Percentiles rank a stretch among this genome's conserved stretches.
Conservation (phyloP, 108 stramenopile species). For the Cyclostephanos tholiformis region DNA sequence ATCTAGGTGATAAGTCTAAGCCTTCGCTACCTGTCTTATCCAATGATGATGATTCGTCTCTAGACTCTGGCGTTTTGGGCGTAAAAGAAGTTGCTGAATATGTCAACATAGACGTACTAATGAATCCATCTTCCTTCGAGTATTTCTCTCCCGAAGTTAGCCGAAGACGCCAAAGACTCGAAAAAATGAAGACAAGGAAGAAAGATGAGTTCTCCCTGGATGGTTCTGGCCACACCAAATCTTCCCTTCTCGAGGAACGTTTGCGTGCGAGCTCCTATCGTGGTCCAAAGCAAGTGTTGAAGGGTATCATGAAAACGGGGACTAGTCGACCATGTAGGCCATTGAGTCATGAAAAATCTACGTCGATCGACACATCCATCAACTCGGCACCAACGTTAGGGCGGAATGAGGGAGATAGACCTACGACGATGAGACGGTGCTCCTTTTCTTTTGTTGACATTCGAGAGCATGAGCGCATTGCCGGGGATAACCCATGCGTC, state of each 20-base stretch:
- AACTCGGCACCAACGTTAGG: neutral
- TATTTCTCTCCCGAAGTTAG: conserved; percentile 41
- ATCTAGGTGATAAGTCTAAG: neutral
- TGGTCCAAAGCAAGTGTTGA: conserved; percentile 31
- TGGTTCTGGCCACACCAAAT: conserved; percentile 22
- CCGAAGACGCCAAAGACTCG: conserved; percentile 15
- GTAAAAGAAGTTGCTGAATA: conserved; percentile 25
- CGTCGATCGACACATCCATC: neutral
- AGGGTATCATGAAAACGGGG: conserved; percentile 22
- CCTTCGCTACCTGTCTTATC: neutral
- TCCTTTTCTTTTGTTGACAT: conserved; percentile 42
- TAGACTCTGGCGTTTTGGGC: neutral
- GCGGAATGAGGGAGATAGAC: neutral
- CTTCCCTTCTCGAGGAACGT: conserved; percentile 10
- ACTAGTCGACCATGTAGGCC: conserved; percentile 1
- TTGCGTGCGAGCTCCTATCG: conserved; percentile 21
- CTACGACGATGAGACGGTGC: conserved; percentile 5
- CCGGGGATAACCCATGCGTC: conserved; percentile 57
- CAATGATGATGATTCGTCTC: too few relatives aligned
- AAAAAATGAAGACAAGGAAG: conserved; percentile 30
- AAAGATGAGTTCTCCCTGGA: conserved; percentile 15
- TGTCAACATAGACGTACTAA: conserved; percentile 31
- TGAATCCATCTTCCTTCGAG: conserved; percentile 13
- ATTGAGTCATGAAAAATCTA: neutral
- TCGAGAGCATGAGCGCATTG: conserved; percentile 54